Percentiles rank a stretch among this genome's conserved stretches.
phyloP scores from a whole-genome alignment of 345 rosid species.

The Microthlaspi erraticum region DNA sequence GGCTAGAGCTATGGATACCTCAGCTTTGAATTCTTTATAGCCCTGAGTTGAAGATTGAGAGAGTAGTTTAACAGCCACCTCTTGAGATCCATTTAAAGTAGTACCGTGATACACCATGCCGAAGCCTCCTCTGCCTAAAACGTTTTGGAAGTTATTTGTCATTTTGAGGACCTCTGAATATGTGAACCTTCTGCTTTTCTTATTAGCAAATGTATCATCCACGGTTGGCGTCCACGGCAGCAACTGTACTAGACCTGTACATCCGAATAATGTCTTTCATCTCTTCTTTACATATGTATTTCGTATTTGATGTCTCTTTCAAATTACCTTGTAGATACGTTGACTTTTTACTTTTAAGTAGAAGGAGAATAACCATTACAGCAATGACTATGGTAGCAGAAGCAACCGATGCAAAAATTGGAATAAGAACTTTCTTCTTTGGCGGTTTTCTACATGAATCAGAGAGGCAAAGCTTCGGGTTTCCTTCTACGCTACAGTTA shows the following conservation, averaged over 20 bases:
- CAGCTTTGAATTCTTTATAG: slow-evolving; percentile 47
- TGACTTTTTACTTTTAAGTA: slow-evolving; percentile 23
- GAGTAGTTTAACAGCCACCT: slow-evolving; percentile 59
- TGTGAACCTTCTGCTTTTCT: slow-evolving; percentile 35
- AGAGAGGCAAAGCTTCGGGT: slow-evolving; percentile 2
- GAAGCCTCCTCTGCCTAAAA: slow-evolving; percentile 57
- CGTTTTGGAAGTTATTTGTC: slow-evolving; percentile 44
- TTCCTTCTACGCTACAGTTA: slow-evolving; percentile 16
- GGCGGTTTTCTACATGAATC: background rate
- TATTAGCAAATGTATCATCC: slow-evolving; percentile 1
- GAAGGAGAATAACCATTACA: slow-evolving; percentile 9
- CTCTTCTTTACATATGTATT: background rate
- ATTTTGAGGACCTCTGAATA: slow-evolving; percentile 44
- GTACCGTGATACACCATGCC: slow-evolving; percentile 51
- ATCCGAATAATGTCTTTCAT: background rate
- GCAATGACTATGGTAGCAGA: slow-evolving; percentile 17
- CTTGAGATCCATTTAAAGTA: slow-evolving; percentile 30
- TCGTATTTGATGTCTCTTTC: background rate
- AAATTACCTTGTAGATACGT: slow-evolving; percentile 6
- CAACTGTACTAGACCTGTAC: background rate
- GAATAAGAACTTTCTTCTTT: background rate
- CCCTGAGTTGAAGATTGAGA: slow-evolving; percentile 51
- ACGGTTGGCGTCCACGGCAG: background rate
- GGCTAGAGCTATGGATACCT: slow-evolving; percentile 29
- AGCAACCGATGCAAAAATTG: slow-evolving; percentile 35